Conservation (phyloP, 768 basidiomycete species). For the Trametes sanguinea region DNA sequence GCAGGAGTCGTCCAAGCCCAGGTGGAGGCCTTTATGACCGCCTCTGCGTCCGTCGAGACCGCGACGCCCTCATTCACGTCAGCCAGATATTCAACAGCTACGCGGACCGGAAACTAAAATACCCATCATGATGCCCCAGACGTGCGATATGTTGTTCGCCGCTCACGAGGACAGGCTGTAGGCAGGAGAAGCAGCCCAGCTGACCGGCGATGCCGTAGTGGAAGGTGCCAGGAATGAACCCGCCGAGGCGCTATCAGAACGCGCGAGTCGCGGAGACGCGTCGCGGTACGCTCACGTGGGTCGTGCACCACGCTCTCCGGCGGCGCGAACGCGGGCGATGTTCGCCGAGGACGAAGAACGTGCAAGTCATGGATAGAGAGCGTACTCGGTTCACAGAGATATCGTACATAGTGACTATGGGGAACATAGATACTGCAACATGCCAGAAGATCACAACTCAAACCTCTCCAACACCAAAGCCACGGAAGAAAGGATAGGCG, state of each 20-base stretch:
- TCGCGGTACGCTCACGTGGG: conserved; percentile 11
- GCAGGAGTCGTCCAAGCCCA: not conserved
- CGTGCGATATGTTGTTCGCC: not conserved
- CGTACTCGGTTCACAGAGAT: not conserved
- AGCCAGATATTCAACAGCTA: not conserved
- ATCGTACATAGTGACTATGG: conserved; percentile 3
- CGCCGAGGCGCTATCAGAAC: conserved; percentile 8
- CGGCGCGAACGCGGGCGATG: not conserved
- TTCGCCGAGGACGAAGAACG: not conserved
- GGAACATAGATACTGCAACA: conserved; percentile 12
- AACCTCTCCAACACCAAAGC: not conserved
- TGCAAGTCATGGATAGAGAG: not conserved
- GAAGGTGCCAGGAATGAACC: conserved; percentile 2
- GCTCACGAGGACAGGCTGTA: conserved; percentile 14
- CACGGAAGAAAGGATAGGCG: not conserved
- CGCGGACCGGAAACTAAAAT: conserved; percentile 14
- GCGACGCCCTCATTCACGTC: not conserved
- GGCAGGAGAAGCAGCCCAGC: conserved; percentile 7
- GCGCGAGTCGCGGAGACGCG: conserved; percentile 4
- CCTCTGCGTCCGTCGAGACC: conserved; percentile 7
- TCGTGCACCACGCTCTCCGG: not conserved
- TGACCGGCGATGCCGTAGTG: conserved; percentile 15
- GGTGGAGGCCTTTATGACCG: conserved; percentile 13
- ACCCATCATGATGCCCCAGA: conserved; percentile 7
- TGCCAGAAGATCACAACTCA: not conserved